Evolutionary conservation across 768 basidiomycete species (phyloP), one percentile per base, ranked within the genome.

Genomic region (Amanita jacksonii): DNA sequence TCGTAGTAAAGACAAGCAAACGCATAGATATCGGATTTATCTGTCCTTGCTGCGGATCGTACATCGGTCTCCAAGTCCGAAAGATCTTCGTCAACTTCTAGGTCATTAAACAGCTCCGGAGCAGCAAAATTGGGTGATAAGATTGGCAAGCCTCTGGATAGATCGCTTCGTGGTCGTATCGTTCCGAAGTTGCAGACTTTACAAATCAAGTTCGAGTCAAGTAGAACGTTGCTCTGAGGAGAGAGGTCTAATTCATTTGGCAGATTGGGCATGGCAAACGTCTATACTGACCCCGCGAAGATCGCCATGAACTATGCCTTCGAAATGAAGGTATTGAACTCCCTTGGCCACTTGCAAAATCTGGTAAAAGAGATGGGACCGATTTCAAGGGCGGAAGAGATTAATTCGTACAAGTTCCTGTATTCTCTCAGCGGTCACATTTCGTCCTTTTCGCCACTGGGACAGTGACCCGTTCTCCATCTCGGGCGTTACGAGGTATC

Each of bases 281-380:
- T 15, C 5, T 18, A 37, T 12, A 37, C 15, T 10, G 18, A n/a
- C n/a, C n/a, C n/a, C n/a, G n/a, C n/a, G n/a, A n/a, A n/a, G n/a
- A n/a, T n/a, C n/a, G n/a, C n/a, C n/a, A n/a, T n/a, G n/a, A n/a
- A n/a, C n/a, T n/a, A n/a, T n/a, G n/a, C n/a, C n/a, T n/a, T n/a
- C n/a, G n/a, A n/a, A 56, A 54, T 92, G 88, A 42, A 92, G 60
- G 55, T 90, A 89, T 42, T n/a, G n/a, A n/a, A n/a, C n/a, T n/a
- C n/a, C n/a, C n/a, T n/a, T n/a, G n/a, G n/a, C n/a, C n/a, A n/a
- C n/a, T n/a, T n/a, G n/a, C n/a, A n/a, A n/a, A n/a, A n/a, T n/a
- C n/a, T n/a, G n/a, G n/a, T n/a, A n/a, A n/a, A n/a, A n/a, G n/a
- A n/a, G n/a, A n/a, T n/a, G n/a, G n/a, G n/a, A n/a, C n/a, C n/a